Conservation (phyloP, 345 rosid genomes). For the Geranium rotundifolium region DNA sequence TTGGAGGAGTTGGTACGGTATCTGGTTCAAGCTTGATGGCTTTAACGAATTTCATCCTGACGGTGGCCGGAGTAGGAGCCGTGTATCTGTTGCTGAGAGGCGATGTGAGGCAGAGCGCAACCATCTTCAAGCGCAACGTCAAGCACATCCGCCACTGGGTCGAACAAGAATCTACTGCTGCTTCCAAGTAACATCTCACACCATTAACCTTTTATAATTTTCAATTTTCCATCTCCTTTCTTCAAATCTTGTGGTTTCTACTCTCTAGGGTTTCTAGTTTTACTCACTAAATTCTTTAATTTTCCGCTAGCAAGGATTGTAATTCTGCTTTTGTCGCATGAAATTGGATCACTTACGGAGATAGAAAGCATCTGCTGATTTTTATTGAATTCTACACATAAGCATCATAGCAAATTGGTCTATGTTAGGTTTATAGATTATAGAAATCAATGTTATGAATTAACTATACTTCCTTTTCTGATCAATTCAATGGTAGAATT, state of each 20-base stretch:
- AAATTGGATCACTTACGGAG: too few relatives aligned
- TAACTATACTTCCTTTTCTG: not conserved
- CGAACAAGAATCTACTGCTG: constrained; percentile 71
- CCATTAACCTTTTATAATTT: too few relatives aligned
- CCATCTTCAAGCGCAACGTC: constrained; percentile 70
- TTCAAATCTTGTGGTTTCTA: too few relatives aligned
- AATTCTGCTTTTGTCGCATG: too few relatives aligned
- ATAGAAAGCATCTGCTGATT: too few relatives aligned
- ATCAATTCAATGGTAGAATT: not conserved
- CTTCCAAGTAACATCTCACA: constrained; percentile 41
- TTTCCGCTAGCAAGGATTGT: too few relatives aligned
- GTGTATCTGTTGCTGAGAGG: constrained; percentile 67
- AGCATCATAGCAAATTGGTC: not conserved
- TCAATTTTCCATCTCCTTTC: too few relatives aligned
- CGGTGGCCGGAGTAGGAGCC: constrained; percentile 92
- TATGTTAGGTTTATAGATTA: too few relatives aligned
- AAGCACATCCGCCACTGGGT: constrained; percentile 89
- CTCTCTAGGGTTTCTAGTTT: not conserved
- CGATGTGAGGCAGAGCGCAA: constrained; percentile 82
- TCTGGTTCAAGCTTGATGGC: constrained; percentile 31
- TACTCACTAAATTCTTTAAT: too few relatives aligned
- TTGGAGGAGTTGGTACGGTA: too few relatives aligned
- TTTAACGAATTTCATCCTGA: constrained; percentile 68
- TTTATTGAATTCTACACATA: too few relatives aligned
- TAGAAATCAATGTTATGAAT: not conserved